Conservation (phyloP, 2,329 filamentous ascomycete genomes). For the Pestalotiopsis sp. region DNA sequence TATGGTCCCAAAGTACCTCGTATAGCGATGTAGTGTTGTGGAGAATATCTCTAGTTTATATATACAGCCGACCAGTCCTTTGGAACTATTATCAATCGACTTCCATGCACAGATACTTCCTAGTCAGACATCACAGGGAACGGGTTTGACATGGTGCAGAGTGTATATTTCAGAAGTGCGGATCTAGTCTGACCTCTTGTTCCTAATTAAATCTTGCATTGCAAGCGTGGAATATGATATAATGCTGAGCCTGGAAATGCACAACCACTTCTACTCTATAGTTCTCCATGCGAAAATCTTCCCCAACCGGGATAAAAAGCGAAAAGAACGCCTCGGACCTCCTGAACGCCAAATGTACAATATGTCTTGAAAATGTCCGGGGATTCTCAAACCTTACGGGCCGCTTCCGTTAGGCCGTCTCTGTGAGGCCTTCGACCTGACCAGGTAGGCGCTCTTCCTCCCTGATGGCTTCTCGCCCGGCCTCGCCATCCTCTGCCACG, state of each 20-base stretch:
- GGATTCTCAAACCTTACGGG: neutral
- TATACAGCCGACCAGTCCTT: too few species aligned
- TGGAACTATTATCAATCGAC: too few species aligned
- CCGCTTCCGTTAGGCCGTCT: neutral
- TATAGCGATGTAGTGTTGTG: too few species aligned
- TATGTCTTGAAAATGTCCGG: neutral
- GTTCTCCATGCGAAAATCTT: neutral
- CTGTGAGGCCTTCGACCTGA: neutral
- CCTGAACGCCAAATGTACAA: neutral
- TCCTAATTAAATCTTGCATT: neutral
- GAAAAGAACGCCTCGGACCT: neutral
- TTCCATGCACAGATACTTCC: too few species aligned
- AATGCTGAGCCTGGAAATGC: neutral
- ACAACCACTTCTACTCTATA: neutral
- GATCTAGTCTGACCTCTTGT: neutral
- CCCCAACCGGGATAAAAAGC: neutral
- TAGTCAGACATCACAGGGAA: too few species aligned
- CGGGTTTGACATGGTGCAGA: too few species aligned
- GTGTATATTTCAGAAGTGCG: too few species aligned
- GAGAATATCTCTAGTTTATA: too few species aligned
- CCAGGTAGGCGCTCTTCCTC: neutral
- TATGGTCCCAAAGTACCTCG: too few species aligned
- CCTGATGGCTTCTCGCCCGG: neutral
- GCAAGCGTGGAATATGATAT: neutral
- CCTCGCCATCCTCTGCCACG: constrained; percentile 19